Conservation (phyloP, 768 basidiomycete species). For the Gymnopilus dilepis region DNA sequence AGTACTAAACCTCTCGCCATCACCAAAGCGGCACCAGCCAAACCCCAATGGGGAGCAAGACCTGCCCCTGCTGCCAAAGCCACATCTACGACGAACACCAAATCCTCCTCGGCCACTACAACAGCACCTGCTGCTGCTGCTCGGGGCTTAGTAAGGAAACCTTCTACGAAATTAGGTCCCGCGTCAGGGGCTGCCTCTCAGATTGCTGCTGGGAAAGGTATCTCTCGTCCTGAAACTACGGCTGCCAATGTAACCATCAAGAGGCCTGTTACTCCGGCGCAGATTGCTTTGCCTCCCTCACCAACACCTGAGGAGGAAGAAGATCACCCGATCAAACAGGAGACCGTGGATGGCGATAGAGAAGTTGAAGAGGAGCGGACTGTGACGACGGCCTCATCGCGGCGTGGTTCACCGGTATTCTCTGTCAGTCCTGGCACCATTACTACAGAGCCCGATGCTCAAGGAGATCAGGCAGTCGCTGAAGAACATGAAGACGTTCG, state of each 20-base stretch:
- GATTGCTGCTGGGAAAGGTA: not conserved
- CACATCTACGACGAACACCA: not conserved
- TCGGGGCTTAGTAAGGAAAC: constrained; percentile 25
- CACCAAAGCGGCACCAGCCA: constrained; percentile 18
- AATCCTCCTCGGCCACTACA: constrained; percentile 13
- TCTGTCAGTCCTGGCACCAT: not conserved
- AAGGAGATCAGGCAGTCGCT: not conserved
- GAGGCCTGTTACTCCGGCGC: constrained; percentile 35
- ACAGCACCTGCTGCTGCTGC: constrained; percentile 13
- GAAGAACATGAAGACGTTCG: not conserved
- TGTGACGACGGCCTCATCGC: not conserved
- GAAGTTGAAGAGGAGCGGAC: not conserved
- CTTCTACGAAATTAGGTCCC: constrained; percentile 18
- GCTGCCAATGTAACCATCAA: constrained; percentile 3
- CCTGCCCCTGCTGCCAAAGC: constrained; percentile 15
- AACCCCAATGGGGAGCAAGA: constrained; percentile 30
- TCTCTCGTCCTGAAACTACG: too few relatives aligned
- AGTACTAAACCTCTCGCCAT: constrained; percentile 18
- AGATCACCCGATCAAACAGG: not conserved
- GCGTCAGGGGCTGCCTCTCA: constrained; percentile 3
- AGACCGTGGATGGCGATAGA: not conserved
- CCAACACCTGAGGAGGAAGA: constrained; percentile 27
- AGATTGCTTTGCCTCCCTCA: constrained; percentile 43
- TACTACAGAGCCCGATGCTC: not conserved
- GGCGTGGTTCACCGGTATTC: not conserved